A percentile compares a stretch with the other conserved stretches of the same genome.
phyloP scores from a whole-genome alignment of 2,329 filamentous ascomycete species.

The Phoma sp. region DNA sequence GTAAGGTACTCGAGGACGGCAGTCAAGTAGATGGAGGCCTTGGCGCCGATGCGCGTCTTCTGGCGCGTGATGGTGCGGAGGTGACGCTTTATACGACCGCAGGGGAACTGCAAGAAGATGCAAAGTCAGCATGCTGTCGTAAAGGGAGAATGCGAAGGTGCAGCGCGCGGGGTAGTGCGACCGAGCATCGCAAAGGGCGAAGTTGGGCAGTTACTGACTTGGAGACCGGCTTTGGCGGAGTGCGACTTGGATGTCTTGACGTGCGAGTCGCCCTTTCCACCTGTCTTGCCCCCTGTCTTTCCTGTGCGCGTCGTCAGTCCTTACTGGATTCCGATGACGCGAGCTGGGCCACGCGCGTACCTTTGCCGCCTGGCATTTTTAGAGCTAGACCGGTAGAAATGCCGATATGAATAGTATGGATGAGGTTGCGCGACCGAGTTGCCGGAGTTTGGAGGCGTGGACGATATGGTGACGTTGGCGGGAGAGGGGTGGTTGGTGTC shows the following conservation, averaged over 20 bases:
- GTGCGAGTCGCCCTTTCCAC: conserved; percentile 76
- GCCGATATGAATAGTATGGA: conserved; percentile 34
- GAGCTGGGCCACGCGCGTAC: conserved; percentile 65
- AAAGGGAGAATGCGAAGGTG: conserved; percentile 11
- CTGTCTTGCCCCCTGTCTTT: conserved; percentile 82
- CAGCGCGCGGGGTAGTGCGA: conserved; percentile 28
- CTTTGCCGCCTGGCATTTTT: conserved; percentile 85
- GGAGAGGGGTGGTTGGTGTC: conserved; percentile 41
- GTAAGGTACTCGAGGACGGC: conserved; percentile 98
- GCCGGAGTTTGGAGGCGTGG: conserved; percentile 28
- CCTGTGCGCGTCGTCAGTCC: conserved; percentile 47
- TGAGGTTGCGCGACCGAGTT: conserved; percentile 43
- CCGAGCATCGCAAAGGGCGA: conserved; percentile 24
- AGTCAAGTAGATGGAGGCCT: conserved; percentile 97
- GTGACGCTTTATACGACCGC: conserved; percentile 99
- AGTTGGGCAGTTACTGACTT: conserved; percentile 69
- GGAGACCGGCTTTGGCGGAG: conserved; percentile 91
- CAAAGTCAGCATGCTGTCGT: conserved; percentile 35
- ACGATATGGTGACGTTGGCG: conserved; percentile 41
- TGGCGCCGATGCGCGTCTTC: conserved; percentile 99
- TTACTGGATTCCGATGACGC: conserved; percentile 23
- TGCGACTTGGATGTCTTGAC: conserved; percentile 93
- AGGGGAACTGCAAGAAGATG: conserved; percentile 77
- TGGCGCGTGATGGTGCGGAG: conserved; percentile 99
- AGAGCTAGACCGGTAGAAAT: conserved; percentile 28